Evolutionary conservation across 441 rosid species (phyloP).

Genomic region (Corymbia calophylla): DNA sequence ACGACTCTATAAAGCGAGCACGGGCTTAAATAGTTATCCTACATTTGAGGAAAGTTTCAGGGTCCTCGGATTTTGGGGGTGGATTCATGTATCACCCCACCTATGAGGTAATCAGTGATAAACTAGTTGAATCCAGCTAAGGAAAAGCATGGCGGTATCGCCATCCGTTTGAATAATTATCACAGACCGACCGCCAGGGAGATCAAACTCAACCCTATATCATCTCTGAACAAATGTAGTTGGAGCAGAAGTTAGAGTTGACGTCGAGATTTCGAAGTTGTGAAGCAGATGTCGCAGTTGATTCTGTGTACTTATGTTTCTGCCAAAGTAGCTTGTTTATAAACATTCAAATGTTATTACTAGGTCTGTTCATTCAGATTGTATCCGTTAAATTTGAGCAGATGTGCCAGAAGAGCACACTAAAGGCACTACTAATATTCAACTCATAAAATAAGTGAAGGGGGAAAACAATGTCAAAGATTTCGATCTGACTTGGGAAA

Average conservation of each 20-base stretch:
- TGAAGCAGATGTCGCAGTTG: background rate
- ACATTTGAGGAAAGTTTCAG: background rate
- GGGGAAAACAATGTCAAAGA: background rate
- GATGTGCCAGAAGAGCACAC: background rate
- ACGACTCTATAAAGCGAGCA: background rate
- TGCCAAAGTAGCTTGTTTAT: background rate
- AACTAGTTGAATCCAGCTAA: background rate
- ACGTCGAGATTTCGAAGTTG: background rate
- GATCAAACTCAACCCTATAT: background rate
- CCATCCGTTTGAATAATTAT: background rate
- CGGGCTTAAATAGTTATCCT: background rate
- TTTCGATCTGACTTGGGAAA: background rate
- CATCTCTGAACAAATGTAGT: background rate
- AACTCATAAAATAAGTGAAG: background rate
- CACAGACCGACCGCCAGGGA: background rate
- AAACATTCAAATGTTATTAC: background rate
- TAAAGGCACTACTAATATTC: background rate
- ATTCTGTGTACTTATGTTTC: background rate
- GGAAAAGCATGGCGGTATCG: background rate
- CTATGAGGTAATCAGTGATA: background rate
- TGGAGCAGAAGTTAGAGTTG: background rate
- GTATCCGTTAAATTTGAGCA: background rate
- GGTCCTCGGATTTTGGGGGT: background rate
- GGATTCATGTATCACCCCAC: background rate
- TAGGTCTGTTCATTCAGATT: background rate